A percentile compares a stretch with the other conserved stretches of the same genome.
These are phyloP conservation scores for Wickerhamomyces bovis DNA, from an alignment of 805 yeast genomes.

Conservation along the genomic window DNA sequence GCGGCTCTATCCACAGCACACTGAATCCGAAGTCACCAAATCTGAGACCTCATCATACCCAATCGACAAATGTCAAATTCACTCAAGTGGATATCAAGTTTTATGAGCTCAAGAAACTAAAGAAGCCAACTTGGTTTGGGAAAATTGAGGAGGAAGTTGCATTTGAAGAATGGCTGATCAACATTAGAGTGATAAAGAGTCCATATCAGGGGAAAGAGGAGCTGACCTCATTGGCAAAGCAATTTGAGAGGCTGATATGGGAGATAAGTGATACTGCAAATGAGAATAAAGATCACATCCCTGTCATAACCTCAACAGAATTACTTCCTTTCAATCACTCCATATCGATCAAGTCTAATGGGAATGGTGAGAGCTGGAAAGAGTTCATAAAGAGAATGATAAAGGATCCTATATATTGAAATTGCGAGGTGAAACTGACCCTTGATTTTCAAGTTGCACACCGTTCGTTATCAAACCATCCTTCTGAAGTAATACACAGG, in stretches of 20 bases:
- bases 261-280: slow-evolving; percentile 50
- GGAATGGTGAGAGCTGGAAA: slow-evolving; percentile 24
- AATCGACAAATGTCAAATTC: slow-evolving; percentile 14
- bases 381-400: slow-evolving; percentile 38
- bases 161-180: slow-evolving; percentile 72
- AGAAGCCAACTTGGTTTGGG: slow-evolving; percentile 53
- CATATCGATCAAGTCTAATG: slow-evolving; percentile 26
- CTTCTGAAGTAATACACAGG: too few relatives aligned
- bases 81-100: slow-evolving; percentile 35
- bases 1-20: background rate
- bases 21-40: slow-evolving; percentile 5
- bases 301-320: slow-evolving; percentile 65
- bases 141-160: slow-evolving; percentile 36
- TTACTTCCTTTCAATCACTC: slow-evolving; percentile 58
- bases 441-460: background rate
- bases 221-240: slow-evolving; percentile 19
- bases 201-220: slow-evolving; percentile 3
- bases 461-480: too few relatives aligned
- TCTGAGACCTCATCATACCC: slow-evolving; percentile 1
- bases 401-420: slow-evolving; percentile 14
- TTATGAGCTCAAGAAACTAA: slow-evolving; percentile 32
- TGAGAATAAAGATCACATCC: slow-evolving; percentile 57
- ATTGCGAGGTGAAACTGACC: background rate
- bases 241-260: slow-evolving; percentile 36
- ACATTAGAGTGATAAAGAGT: slow-evolving; percentile 39